Percentiles rank a stretch among this genome's conserved stretches.
These are phyloP conservation scores for Fusarium sarcochroum DNA, from an alignment of 2,329 filamentous ascomycete genomes.

Conservation along the genomic window DNA sequence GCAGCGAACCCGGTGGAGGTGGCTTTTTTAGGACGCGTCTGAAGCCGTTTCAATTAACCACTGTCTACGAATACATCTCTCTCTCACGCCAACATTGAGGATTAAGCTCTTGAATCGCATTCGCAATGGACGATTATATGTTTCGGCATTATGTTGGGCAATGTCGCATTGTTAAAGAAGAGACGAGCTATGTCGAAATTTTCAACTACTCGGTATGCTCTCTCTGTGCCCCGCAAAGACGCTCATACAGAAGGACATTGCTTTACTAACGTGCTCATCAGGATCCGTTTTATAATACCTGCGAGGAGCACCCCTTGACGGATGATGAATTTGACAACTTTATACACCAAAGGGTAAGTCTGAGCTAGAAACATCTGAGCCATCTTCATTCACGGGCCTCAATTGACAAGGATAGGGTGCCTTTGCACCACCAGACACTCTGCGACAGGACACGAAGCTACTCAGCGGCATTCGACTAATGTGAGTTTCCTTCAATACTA, in stretches of 20 bases:
- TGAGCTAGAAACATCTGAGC: not conserved
- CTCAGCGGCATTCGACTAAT: slow-evolving; percentile 68
- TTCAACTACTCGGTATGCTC: slow-evolving; percentile 70
- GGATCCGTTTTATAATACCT: slow-evolving; percentile 65
- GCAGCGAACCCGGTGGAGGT: slow-evolving; percentile 18
- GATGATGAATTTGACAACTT: slow-evolving; percentile 72
- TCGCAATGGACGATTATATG: slow-evolving; percentile 71
- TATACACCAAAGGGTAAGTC: slow-evolving; percentile 63
- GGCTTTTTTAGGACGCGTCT: slow-evolving; percentile 32
- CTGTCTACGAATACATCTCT: slow-evolving; percentile 2
- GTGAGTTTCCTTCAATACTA: slow-evolving; percentile 57
- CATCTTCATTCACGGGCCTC: not conserved
- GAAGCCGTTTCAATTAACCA: slow-evolving; percentile 7
- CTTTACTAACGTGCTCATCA: slow-evolving; percentile 46
- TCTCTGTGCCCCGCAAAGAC: not conserved
- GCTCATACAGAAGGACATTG: not conserved
- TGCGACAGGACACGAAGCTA: slow-evolving; percentile 60
- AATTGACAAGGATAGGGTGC: slow-evolving; percentile 60
- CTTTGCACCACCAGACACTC: slow-evolving; percentile 62
- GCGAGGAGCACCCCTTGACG: slow-evolving; percentile 66
- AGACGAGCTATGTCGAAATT: slow-evolving; percentile 70
- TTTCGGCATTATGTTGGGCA: slow-evolving; percentile 64
- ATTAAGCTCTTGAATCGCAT: not conserved
- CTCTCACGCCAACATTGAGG: not conserved
- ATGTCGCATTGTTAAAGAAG: slow-evolving; percentile 65